phyloP scores from a whole-genome alignment of 208 protist species.

The Leishmania tropica region DNA sequence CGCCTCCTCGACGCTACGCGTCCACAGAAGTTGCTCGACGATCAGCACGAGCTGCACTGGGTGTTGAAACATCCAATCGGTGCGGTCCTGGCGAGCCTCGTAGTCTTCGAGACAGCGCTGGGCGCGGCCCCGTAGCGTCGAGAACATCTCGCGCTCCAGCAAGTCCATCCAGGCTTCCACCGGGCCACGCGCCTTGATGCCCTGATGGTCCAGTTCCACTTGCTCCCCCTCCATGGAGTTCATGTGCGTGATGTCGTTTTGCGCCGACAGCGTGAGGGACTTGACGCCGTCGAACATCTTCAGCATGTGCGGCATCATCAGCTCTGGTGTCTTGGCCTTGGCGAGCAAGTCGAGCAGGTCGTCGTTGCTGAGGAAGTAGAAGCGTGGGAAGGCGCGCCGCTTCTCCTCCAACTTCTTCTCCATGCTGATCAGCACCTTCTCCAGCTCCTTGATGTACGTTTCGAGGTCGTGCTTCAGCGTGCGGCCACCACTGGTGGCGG shows the following conservation, averaged over 20 bases:
- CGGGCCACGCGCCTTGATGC: constrained; percentile 94
- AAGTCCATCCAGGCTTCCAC: constrained; percentile 96
- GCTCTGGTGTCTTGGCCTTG: constrained; percentile 96
- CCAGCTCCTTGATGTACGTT: constrained; percentile 92
- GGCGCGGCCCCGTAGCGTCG: constrained; percentile 86
- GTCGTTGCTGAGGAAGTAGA: constrained; percentile 97
- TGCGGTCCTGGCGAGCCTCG: constrained; percentile 72
- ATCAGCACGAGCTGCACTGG: constrained; percentile 95
- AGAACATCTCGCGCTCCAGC: constrained; percentile 95
- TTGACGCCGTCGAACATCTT: constrained; percentile 98
- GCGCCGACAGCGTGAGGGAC: constrained; percentile 71
- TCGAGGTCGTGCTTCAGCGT: constrained; percentile 87
- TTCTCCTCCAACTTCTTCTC: constrained; percentile 97
- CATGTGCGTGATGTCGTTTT: constrained; percentile 92
- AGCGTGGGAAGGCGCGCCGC: constrained; percentile 95
- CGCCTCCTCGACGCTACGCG: constrained; percentile 91
- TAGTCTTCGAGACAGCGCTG: constrained; percentile 91
- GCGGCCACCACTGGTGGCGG: constrained; percentile 42
- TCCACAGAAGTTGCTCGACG: constrained; percentile 95
- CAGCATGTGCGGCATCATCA: constrained; percentile 97
- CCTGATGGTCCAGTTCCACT: constrained; percentile 92
- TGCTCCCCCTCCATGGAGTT: constrained; percentile 92
- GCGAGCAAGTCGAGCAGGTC: constrained; percentile 98
- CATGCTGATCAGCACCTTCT: constrained; percentile 94
- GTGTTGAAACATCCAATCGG: constrained; percentile 93